Conservation (phyloP, 2,329 filamentous ascomycete species). For the Ophiostoma fasciatum region DNA sequence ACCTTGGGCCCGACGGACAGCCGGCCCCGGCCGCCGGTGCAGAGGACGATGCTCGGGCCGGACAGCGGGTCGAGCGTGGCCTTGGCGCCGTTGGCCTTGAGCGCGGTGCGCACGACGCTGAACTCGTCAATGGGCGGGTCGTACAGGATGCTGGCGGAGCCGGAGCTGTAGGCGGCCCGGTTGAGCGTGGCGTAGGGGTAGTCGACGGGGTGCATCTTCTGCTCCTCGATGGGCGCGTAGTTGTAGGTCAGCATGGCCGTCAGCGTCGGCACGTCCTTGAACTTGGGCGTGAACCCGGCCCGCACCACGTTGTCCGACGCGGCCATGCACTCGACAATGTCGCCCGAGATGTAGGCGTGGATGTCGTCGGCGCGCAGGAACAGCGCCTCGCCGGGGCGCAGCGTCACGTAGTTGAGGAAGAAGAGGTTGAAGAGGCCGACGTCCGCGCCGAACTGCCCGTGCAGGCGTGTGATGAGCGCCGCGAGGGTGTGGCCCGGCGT, state of each 20-base stretch:
- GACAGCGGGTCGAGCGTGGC: conserved; percentile 76
- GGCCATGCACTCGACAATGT: conserved; percentile 99
- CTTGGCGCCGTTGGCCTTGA: conserved; percentile 60
- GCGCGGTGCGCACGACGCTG: conserved; percentile 65
- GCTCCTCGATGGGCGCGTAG: conserved; percentile 84
- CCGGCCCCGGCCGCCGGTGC: conserved; percentile 66
- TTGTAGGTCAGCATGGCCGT: conserved; percentile 89
- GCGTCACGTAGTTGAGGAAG: conserved; percentile 89
- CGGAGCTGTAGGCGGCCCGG: conserved; percentile 63
- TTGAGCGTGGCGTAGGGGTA: conserved; percentile 81
- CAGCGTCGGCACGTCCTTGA: conserved; percentile 86
- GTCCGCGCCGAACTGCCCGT: conserved; percentile 75
- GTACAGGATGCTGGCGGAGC: conserved; percentile 61
- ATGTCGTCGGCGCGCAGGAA: conserved; percentile 96
- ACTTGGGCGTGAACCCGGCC: conserved; percentile 94
- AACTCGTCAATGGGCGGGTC: conserved; percentile 97
- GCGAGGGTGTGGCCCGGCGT: conserved; percentile 57
- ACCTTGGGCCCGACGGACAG: conserved; percentile 75
- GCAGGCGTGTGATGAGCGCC: conserved; percentile 60
- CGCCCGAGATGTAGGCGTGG: conserved; percentile 82
- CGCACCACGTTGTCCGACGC: conserved; percentile 97
- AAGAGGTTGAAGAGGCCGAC: conserved; percentile 92
- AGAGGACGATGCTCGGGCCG: conserved; percentile 86
- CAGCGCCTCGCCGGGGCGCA: conserved; percentile 81
- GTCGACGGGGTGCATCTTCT: conserved; percentile 77